Evolutionary conservation across 148 eudicot genomes (phyloP).

Genomic region (Gaultheria prostrata): DNA sequence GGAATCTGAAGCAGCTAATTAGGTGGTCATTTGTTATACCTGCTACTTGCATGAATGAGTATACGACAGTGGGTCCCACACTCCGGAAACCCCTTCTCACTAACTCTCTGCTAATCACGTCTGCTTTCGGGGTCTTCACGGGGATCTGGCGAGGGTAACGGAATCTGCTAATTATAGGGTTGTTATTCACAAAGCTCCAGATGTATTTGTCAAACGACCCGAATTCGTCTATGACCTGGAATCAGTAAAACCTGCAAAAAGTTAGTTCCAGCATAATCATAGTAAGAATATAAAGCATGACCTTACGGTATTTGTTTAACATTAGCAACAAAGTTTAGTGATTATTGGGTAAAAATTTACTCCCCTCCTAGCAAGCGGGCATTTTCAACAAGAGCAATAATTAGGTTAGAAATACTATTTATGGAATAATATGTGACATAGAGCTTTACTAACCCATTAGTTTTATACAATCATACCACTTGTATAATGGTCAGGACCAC

Average conservation of each 20-base stretch:
- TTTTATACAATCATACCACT: background rate
- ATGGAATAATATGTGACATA: background rate
- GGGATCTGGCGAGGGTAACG: slow-evolving; percentile 45
- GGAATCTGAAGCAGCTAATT: slow-evolving; percentile 48
- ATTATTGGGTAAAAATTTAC: background rate
- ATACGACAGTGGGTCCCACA: slow-evolving; percentile 52
- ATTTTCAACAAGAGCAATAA: slow-evolving; percentile 8
- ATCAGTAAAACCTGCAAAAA: slow-evolving; percentile 22
- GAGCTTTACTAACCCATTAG: background rate
- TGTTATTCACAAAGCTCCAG: slow-evolving; percentile 55
- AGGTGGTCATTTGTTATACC: slow-evolving; percentile 65
- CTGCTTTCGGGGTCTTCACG: slow-evolving; percentile 56
- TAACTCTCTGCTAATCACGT: slow-evolving; percentile 53
- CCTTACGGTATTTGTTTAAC: background rate
- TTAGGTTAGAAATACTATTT: slow-evolving; percentile 9
- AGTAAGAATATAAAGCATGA: background rate
- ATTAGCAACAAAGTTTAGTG: background rate
- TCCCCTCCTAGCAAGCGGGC: slow-evolving; percentile 13
- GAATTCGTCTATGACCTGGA: slow-evolving; percentile 48
- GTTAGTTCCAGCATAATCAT: slow-evolving; percentile 22
- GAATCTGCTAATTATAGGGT: slow-evolving; percentile 38
- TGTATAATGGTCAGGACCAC: slow-evolving; percentile 7
- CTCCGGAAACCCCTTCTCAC: slow-evolving; percentile 54
- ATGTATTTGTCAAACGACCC: slow-evolving; percentile 57
- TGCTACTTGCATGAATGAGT: slow-evolving; percentile 63